A percentile compares a stretch with the other conserved stretches of the same genome.
phyloP scores from a whole-genome alignment of 495 filamentous ascomycete species.

The Daldinia caldariorum region DNA sequence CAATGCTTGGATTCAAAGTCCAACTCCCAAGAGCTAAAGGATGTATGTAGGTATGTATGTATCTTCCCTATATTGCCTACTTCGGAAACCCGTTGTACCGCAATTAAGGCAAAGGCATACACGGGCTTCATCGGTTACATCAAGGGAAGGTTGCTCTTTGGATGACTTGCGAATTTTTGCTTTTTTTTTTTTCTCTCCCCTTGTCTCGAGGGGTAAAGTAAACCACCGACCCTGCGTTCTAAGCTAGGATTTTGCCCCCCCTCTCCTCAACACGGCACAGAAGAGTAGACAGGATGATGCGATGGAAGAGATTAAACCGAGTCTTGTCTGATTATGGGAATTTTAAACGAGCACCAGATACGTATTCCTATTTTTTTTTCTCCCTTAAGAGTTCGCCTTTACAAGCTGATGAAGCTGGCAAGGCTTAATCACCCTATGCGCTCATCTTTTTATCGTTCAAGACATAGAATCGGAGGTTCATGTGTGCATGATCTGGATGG shows the following conservation, averaged over 20 bases:
- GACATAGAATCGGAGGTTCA: conserved; percentile 14
- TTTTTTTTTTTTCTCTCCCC: conserved; percentile 37
- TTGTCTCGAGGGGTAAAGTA: conserved; percentile 27
- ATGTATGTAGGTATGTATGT: conserved; percentile 9
- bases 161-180: conserved; percentile 1
- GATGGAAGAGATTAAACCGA: conserved; percentile 7
- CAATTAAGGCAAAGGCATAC: conserved; percentile 23
- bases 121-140: conserved; percentile 23
- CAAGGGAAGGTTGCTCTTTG: conserved; percentile 12
- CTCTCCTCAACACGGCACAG: conserved; percentile 23
- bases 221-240: conserved; percentile 22
- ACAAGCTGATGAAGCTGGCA: conserved; percentile 3
- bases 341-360: conserved; percentile 33
- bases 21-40: neutral
- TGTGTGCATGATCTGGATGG: conserved; percentile 43
- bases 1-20: conserved; percentile 15
- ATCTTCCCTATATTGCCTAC: conserved; percentile 11
- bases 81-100: conserved; percentile 27
- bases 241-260: conserved; percentile 16
- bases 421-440: neutral
- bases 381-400: conserved; percentile 27
- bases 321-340: conserved; percentile 39
- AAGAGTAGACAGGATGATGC: conserved; percentile 6
- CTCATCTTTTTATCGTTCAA: neutral
- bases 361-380: conserved; percentile 6